These are phyloP conservation scores for Kandelia obovata DNA, from an alignment of 345 rosid genomes.

Conservation along the genomic window DNA sequence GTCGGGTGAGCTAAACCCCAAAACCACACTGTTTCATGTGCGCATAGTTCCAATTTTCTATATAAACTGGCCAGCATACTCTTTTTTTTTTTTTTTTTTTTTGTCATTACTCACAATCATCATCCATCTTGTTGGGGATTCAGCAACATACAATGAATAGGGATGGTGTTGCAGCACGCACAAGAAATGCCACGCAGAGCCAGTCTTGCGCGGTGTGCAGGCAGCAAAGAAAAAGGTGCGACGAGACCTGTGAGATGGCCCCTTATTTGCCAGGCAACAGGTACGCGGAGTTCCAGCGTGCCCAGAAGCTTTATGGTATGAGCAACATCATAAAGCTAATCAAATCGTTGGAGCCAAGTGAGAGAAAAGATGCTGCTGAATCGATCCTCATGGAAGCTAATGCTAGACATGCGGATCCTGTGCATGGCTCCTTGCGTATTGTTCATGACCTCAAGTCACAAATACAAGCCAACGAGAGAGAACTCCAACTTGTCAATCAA, in stretches of 20 bases:
- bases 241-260: conserved; percentile 17
- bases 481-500: conserved; percentile 12
- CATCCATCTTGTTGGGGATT: too few relatives aligned
- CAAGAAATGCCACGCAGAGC: not conserved
- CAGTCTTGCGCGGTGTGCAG: conserved; percentile 24
- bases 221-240: conserved; percentile 21
- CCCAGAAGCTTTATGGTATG: conserved; percentile 24
- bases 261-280: conserved; percentile 21
- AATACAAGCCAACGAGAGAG: not conserved
- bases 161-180: not conserved
- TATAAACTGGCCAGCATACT: too few relatives aligned
- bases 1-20: too few relatives aligned
- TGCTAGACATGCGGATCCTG: conserved; percentile 13
- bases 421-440: conserved; percentile 17
- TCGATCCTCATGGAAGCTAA: conserved; percentile 20
- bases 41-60: too few relatives aligned
- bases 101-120: too few relatives aligned
- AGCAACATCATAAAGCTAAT: conserved; percentile 21
- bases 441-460: conserved; percentile 12
- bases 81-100: too few relatives aligned
- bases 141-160: conserved; percentile 2
- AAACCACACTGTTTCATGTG: too few relatives aligned
- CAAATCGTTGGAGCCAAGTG: conserved; percentile 8
- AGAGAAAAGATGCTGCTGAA: conserved; percentile 20
- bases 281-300: conserved; percentile 13